phyloP scores from a whole-genome alignment of 805 yeast species.

The Candida ponderosae region DNA sequence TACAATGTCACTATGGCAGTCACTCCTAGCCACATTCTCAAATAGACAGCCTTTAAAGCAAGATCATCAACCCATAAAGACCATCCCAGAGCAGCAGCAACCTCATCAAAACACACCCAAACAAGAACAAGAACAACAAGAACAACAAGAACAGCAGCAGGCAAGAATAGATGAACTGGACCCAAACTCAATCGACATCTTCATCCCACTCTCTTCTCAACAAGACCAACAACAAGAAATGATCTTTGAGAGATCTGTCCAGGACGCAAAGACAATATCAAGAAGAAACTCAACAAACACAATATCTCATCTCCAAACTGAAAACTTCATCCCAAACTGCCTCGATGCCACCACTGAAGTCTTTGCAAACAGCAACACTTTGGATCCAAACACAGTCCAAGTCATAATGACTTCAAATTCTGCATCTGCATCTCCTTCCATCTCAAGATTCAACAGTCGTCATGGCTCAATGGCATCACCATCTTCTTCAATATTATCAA shows the following conservation, averaged over 20 bases:
- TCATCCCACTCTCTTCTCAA: constrained; percentile 1
- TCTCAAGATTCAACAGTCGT: background rate
- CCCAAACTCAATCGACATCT: background rate
- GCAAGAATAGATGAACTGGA: background rate
- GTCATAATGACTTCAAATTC: constrained; percentile 1
- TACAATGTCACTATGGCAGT: too few relatives aligned
- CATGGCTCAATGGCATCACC: background rate
- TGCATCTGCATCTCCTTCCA: background rate
- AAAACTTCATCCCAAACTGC: constrained; percentile 3
- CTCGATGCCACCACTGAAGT: constrained; percentile 6
- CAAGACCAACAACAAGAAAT: constrained; percentile 4
- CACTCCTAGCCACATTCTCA: too few relatives aligned
- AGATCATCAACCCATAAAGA: too few relatives aligned
- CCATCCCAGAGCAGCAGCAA: background rate
- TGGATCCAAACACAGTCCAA: constrained; percentile 1
- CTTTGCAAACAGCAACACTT: background rate
- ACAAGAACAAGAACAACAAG: background rate
- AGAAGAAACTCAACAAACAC: constrained; percentile 5
- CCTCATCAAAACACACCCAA: constrained; percentile 1
- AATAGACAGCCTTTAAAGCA: too few relatives aligned
- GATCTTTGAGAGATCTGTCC: constrained; percentile 15
- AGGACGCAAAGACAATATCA: constrained; percentile 6
- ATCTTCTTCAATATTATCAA: background rate
- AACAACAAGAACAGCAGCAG: background rate
- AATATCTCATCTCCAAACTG: constrained; percentile 2